Conservation (phyloP, 331 rosid species). For the Saraca asoca region DNA sequence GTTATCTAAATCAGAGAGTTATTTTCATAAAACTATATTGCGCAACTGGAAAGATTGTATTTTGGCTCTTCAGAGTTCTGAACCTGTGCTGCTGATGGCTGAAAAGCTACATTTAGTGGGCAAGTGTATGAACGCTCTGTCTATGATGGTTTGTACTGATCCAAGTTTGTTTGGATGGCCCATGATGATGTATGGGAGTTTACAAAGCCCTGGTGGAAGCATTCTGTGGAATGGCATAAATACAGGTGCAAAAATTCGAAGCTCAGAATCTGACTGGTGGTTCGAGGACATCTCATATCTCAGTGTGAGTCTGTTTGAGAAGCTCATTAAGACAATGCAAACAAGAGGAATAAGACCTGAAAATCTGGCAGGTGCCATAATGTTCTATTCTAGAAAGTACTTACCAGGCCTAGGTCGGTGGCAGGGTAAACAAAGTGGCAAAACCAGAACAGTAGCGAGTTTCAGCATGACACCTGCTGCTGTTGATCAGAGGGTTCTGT, state of each 20-base stretch:
- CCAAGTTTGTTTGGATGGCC: constrained; percentile 99
- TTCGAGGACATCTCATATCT: constrained; percentile 94
- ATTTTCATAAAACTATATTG: constrained; percentile 65
- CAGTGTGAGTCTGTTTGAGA: constrained; percentile 72
- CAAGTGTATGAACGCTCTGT: constrained; percentile 73
- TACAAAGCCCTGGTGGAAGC: constrained; percentile 98
- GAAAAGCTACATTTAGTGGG: constrained; percentile 69
- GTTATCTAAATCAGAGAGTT: constrained; percentile 65
- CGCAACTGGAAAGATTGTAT: constrained; percentile 93
- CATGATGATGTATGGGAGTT: constrained; percentile 98
- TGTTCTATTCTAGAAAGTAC: constrained; percentile 84
- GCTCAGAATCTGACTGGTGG: constrained; percentile 98
- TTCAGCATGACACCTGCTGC: constrained; percentile 77
- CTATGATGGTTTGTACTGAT: constrained; percentile 93
- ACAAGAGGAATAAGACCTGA: constrained; percentile 81
- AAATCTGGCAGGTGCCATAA: constrained; percentile 71
- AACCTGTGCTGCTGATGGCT: constrained; percentile 59
- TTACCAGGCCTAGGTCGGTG: constrained; percentile 91
- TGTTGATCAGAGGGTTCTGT: constrained; percentile 67
- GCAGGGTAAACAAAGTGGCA: constrained; percentile 72
- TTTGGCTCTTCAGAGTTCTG: constrained; percentile 83
- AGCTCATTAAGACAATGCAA: constrained; percentile 82
- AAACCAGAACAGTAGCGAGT: constrained; percentile 70
- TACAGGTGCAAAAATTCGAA: constrained; percentile 87
- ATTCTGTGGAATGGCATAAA: constrained; percentile 96